These are phyloP conservation scores for Beauveria medogensis DNA, from an alignment of 2,329 filamentous ascomycete genomes.

Conservation along the genomic window DNA sequence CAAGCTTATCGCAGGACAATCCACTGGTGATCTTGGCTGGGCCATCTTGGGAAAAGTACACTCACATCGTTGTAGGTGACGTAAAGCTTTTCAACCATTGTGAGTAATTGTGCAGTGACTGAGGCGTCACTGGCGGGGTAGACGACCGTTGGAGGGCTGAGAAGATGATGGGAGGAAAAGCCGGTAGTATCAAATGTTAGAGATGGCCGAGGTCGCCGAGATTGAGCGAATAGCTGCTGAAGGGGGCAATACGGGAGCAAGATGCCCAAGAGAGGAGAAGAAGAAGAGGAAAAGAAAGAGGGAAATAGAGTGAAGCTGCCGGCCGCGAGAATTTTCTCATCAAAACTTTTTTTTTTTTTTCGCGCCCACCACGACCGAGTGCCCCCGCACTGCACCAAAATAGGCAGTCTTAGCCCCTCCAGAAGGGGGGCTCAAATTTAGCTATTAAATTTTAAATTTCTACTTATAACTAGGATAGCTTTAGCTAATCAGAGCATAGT, in stretches of 20 bases:
- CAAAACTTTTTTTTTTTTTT: constrained; percentile 10
- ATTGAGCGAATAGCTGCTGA: neutral
- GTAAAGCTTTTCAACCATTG: constrained; percentile 79
- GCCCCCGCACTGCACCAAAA: constrained; percentile 8
- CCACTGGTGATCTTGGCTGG: neutral
- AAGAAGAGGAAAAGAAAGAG: constrained; percentile 3
- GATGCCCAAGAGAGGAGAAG: constrained; percentile 17
- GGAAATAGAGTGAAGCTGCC: neutral
- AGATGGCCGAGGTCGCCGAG: neutral
- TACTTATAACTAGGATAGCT: too few relatives aligned
- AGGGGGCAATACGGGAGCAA: constrained; percentile 1
- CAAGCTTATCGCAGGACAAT: neutral
- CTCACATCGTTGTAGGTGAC: constrained; percentile 87
- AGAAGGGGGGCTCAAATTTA: too few relatives aligned
- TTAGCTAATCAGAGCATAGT: too few relatives aligned
- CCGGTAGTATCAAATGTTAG: neutral
- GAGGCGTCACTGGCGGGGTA: constrained; percentile 12
- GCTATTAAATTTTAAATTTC: too few relatives aligned
- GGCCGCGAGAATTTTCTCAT: constrained; percentile 7
- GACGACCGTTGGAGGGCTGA: neutral
- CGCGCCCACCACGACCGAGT: neutral
- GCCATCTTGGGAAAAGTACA: constrained; percentile 9
- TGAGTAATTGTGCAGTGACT: constrained; percentile 24
- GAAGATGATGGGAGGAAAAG: neutral
- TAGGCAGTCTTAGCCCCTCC: constrained; percentile 3